Evolutionary conservation across 805 yeast species (phyloP), one percentile per base, ranked within the genome.

Genomic region (Grigorovia transvaalensis): DNA sequence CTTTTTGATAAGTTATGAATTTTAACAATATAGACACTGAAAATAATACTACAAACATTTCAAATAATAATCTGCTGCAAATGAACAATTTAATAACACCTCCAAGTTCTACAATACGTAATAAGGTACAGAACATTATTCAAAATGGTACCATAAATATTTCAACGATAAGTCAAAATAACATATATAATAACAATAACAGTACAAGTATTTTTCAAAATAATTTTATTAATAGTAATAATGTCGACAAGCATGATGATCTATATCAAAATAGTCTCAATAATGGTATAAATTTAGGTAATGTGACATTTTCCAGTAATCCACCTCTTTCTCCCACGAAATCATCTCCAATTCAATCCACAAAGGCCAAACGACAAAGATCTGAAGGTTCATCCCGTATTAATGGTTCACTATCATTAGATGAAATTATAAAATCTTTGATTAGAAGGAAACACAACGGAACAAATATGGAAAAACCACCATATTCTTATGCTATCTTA

Each of bases 401-500:
- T 1, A 65, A 63, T 46, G 67, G 67, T 29, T 61, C 61, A 29
- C 47, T 65, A 45, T 60, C 69, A 1, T 47, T 66, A 33, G 61
- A 61, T 40, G 69, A 66, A 43, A 56, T 65, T 23, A 48, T 66
- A 42, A 57, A 57, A 27, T 59, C 66, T 5, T 54, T 65, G 44
- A 57, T 56, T 27, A 56, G 47, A 15, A 56, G 64, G 48, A 46
- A 53, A 45, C 45, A 48, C 1, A 51, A 49, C 20, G 59, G 55
- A 17, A 59, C 57, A 30, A 45, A 54, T 35, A 30, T 52, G 20
- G 56, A 65, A 12, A 91, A 93, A 67, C 99, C 99, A 1, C 96
- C 96, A 0, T 90, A 82, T 66, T 88, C 96, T 6, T 91, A 91
- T 64, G 99, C 99, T 3, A 84, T 89, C 50, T 75, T 91, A 54